Base-by-base conservation (phyloP, 257 asterid species). In the Nicotiana benthamiana region DNA sequence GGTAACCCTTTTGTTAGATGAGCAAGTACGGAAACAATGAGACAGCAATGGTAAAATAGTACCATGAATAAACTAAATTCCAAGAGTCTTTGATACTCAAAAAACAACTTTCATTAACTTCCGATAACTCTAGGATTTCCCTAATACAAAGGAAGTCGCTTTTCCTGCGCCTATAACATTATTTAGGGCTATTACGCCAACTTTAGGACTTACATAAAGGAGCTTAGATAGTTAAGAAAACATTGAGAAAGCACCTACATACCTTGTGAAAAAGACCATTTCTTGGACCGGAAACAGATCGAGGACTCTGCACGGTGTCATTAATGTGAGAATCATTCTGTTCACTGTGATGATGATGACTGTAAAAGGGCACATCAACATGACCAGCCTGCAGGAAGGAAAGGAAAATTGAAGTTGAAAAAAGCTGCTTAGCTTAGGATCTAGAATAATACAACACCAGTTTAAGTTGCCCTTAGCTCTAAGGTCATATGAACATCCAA, bases 211-310 rank as follows among this genome's bases (percentile, higher is more conserved):
- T 43, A 22, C 59, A 15, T 11, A 22, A 70, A 70, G 6, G 60
- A 48, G 22, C 36, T 24, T 72, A 72, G 15, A 46, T 53, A 72
- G 36, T n/a, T 40, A 4, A 20, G 32, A 43, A 54, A 72, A 46
- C 60, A 46, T 46, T 12, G 24, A 46, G 26, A 57, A 60, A 80
- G 57, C 75, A 81, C 61, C 48, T n/a, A 27, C 85, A 60, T 76
- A 88, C 94, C 92, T 89, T 82, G 59, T 76, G 81, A 72, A 36
- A 82, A 67, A 81, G 43, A n/a, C 87, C 89, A 75, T 87, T 81
- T 80, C 82, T 88, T 75, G 84, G 89, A 78, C 89, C 85, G 61
- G 88, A 86, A 56, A 84, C 88, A 6, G 88, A 86, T 76, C 59
- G 86, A 40, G 89, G 94, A 82, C 89, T 87, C 67, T 84, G 86